Evolutionary conservation across 345 rosid species (phyloP), one percentile per base, ranked within the genome.

Genomic region (Linum tenue): DNA sequence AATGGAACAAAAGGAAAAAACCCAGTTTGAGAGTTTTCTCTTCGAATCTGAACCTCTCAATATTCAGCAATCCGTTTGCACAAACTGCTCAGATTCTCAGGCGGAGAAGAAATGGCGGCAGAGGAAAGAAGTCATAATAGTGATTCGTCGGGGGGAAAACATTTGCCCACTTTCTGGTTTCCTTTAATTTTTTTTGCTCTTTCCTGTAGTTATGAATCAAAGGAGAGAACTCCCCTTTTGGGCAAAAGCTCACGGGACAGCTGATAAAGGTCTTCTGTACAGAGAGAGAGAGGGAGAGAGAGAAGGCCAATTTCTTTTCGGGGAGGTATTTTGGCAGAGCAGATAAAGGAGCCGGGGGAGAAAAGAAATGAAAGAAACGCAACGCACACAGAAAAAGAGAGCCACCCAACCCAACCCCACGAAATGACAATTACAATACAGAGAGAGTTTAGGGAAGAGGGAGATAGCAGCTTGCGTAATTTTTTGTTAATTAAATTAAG

Each of bases 351-450:
- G 35, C 51, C 65, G 68, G 60, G 39, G 11, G 36, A 37, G 37
- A 39, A 37, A 1, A 63, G 0, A 57, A n/a, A 38, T 38, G 31
- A 22, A 22, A 22, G 31, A 22, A 22, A 22, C 31, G 31, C 31
- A 22, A 22, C 31, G 31, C 31, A 22, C 31, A 22, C 31, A 22
- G 31, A 22, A 22, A 68, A 10, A 65, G 44, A 74, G 67, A 70
- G 41, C 72, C 71, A 59, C 61, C 73, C 73, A 67, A 67, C 44
- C 60, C 77, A 60, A 22, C 65, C 57, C 58, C 68, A 37, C 62
- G 67, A 74, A 69, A 66, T 63, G 67, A 64, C 76, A 77, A 59
- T 57, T 42, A 38, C 38, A 39, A 35, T 42, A 38, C 38, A 39
- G 39, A 60, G 36, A 58, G 61, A 65, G 69, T 67, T 38, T 64